Percentiles rank a stretch among this genome's conserved stretches.
These are phyloP conservation scores for Gossypium rotundifolium DNA, from an alignment of 345 rosid species.

Conservation along the genomic window DNA sequence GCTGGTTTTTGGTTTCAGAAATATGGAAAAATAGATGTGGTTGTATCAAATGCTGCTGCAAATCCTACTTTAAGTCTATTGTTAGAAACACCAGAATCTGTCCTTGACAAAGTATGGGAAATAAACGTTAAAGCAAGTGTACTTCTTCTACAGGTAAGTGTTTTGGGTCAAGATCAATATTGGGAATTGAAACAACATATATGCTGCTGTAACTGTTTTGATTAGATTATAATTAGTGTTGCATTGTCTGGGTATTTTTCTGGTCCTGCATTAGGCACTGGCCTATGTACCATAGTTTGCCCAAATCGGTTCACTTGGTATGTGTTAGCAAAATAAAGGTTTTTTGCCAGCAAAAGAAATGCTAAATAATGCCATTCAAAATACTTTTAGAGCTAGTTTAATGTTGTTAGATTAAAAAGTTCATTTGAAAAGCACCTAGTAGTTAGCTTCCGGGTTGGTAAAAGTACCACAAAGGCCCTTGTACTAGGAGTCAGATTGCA, in stretches of 20 bases:
- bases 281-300: not conserved
- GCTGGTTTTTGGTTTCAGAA: conserved; percentile 30
- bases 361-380: too few species aligned
- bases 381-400: too few species aligned
- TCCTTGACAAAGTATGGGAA: conserved; percentile 72
- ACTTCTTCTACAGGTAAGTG: conserved; percentile 47
- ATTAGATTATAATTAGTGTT: not conserved
- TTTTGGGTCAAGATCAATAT: not conserved
- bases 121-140: conserved; percentile 58
- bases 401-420: too few species aligned
- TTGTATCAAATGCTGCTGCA: conserved; percentile 62
- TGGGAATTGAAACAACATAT: not conserved
- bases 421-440: too few species aligned
- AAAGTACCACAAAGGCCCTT: too few species aligned
- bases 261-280: not conserved
- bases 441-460: too few species aligned
- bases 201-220: not conserved
- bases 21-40: conserved; percentile 57
- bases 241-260: not conserved
- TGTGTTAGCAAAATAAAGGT: too few species aligned
- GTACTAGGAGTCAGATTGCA: too few species aligned
- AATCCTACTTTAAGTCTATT: conserved; percentile 44
- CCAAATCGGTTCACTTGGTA: not conserved
- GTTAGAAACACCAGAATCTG: conserved; percentile 39
- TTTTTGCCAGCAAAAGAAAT: too few species aligned